Evolutionary conservation across 805 yeast genomes (phyloP), one percentile per base, ranked within the genome.

Genomic region (Hanseniaspora occidentalis): DNA sequence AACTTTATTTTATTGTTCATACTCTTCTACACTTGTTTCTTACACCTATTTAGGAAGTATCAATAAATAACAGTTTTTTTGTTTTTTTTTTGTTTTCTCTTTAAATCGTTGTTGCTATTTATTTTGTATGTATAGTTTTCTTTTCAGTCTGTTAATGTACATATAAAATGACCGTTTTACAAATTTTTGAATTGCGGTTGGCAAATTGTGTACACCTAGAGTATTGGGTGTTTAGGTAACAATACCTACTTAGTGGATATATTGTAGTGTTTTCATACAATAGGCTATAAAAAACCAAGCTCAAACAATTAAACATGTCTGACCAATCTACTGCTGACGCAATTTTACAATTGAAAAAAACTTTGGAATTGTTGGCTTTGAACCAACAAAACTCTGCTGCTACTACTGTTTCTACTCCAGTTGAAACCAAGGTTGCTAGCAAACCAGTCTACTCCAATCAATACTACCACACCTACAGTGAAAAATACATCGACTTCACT

Each of bases 401-500:
- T 8, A 26, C 25, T 18, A 33, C 36, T 19, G 6, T 8, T 19
- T 19, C 23, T 18, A 11, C 20, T 9, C 23, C 36, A 18, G 22
- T 19, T 11, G 4, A 26, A 11, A 24, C 40, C 16, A 18, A 29
- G 16, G 31, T 25, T 19, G 26, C 26, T 18, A 31, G 41, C 16
- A 38, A 38, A 17, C 42, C 42, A 14, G 7, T 14, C 18, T 31
- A 33, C 18, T 24, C 29, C 23, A 47, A 43, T 13, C 44, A 58
- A 24, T 57, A 54, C 43, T 57, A 43, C 38, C 43, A 56, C 20
- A 46, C 51, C 23, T 62, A 58, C 41, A 52, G 70, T 21, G 56
- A 71, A n/a, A 66, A 70, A 35, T 83, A 79, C 60, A 69, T 82
- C 44, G 75, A 76, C 47, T 84, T 84, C 64, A 80, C 85, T 38